Evolutionary conservation across 2,329 filamentous ascomycete species (phyloP).

Genomic region (Rhynchosporium secalis): DNA sequence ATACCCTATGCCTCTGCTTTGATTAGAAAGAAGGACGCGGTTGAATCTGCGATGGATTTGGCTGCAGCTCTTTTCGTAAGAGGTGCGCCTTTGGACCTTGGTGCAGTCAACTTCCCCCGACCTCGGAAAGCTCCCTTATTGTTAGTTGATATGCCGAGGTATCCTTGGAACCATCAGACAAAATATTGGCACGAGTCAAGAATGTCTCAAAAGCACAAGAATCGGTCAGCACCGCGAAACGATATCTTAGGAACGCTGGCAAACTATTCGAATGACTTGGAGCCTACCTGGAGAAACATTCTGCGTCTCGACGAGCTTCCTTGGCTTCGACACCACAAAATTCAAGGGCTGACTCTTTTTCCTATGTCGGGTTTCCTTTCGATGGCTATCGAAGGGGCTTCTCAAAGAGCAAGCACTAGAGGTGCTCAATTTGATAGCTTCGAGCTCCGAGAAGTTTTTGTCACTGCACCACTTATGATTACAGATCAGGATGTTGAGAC

Average conservation of each 20-base stretch:
- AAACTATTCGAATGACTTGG: conserved; percentile 35
- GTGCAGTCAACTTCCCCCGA: conserved; percentile 50
- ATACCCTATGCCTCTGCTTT: conserved; percentile 45
- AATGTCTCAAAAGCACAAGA: conserved; percentile 41
- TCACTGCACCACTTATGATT: conserved; percentile 50
- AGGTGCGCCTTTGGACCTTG: conserved; percentile 48
- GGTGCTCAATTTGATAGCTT: conserved; percentile 44
- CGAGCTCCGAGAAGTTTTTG: conserved; percentile 49
- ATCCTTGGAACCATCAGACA: conserved; percentile 55
- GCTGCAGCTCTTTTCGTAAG: conserved; percentile 48
- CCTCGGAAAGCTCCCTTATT: conserved; percentile 28
- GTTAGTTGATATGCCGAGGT: conserved; percentile 48
- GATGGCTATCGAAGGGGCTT: conserved; percentile 41
- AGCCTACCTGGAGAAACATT: conserved; percentile 42
- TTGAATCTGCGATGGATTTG: conserved; percentile 48
- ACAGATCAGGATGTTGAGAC: conserved; percentile 51
- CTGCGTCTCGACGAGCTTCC: conserved; percentile 41
- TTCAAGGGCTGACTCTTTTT: conserved; percentile 38
- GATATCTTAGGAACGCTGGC: conserved; percentile 50
- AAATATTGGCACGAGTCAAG: conserved; percentile 52
- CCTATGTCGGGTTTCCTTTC: conserved; percentile 41
- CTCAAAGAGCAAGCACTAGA: conserved; percentile 32
- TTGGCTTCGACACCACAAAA: conserved; percentile 47
- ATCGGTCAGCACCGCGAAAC: conserved; percentile 46
- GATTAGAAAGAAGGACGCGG: conserved; percentile 52